Evolutionary conservation across 1,284 basidiomycete genomes (phyloP), one percentile per base, ranked within the genome.

Genomic region (Erythrobasidium hasegawianum): DNA sequence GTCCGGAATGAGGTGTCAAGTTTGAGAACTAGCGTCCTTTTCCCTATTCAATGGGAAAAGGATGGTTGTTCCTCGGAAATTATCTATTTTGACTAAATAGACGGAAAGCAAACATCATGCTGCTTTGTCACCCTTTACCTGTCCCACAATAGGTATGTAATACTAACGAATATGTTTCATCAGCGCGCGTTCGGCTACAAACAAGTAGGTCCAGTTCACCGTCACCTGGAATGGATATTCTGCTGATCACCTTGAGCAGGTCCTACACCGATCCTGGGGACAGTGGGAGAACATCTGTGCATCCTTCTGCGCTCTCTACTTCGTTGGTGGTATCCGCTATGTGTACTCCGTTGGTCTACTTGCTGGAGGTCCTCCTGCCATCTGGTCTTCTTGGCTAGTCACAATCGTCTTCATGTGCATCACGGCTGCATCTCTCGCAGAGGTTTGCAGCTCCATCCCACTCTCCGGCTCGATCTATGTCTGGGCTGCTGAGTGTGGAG

Each of bases 401-500:
- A 89, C 88, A 11, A 82, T 89, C 75, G 76, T 90, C 49, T 88
- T 89, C 77, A 89, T 89, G 87, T 83, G 82, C 72, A 89, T 92
- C 62, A 91, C 88, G 3, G 90, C 90, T 2, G 85, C 84, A 11
- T 86, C 90, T 39, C 80, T 93, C 33, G 89, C 90, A 22, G 90
- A 93, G 75, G 72, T 74, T 41, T 72, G 71, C 57, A 72, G 71
- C n/a, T 64, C 70, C 16, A 68, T 74, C 20, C 73, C 73, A 0
- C 67, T 74, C n/a, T 89, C 87, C 62, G 90, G 90, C 8, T 90
- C 88, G 8, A 91, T 92, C 76, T 92, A 92, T 77, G 85, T 90
- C 65, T 92, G 90, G 90, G 87, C 88, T 0, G 89, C 89, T 27
- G 89, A 90, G 74, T 89, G 88, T 71, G 90, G 88, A 3, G 89